Evolutionary conservation across 345 rosid genomes (phyloP), one percentile per base, ranked within the genome.

Genomic region (Aquilaria malaccensis): DNA sequence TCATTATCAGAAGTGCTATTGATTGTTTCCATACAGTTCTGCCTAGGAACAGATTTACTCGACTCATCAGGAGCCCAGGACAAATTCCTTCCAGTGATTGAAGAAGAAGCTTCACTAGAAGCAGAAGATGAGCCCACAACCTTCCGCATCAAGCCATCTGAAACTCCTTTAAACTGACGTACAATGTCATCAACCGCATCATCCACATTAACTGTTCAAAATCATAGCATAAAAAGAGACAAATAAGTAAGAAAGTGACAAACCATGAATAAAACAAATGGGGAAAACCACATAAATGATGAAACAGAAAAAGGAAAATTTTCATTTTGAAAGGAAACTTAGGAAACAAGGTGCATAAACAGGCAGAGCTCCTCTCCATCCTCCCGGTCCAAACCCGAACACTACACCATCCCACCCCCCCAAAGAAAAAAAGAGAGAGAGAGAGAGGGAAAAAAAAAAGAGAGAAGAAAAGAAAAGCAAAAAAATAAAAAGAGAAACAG

Each of bases 101-200:
- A 52, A 43, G 75, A 60, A 41, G 66, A 67, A 41, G 49, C 57
- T 66, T 83, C 85, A 64, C 56, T 79, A 59, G 76, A 49, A 45
- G 70, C 70, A 12, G 81, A 73, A 56, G 86, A 67, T 22, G 88
- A 55, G 66, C 83, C 87, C 46, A 72, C 87, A 78, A 83, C 93
- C 67, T 82, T 85, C 65, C 88, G 84, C 82, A 85, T 85, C 60
- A 85, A 79, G 66, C 97, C 96, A 83, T 64, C 95, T 43, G 97
- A 91, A 72, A 84, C 96, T 66, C 91, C 97, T 81, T 80, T 86
- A 72, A 86, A 73, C 67, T 86, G 96, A 33, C 94, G 91, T 61
- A 88, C 85, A 65, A 91, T 80, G 73, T 91, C 97, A 66, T 91
- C 97, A 74, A 91, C 77, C 10, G 96, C 96, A 88, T 88, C 97